A percentile compares a stretch with the other conserved stretches of the same genome.
Evolutionary conservation across 352 stramenopile genomes (phyloP).

Genomic region (Phytopythium mirpurense): DNA sequence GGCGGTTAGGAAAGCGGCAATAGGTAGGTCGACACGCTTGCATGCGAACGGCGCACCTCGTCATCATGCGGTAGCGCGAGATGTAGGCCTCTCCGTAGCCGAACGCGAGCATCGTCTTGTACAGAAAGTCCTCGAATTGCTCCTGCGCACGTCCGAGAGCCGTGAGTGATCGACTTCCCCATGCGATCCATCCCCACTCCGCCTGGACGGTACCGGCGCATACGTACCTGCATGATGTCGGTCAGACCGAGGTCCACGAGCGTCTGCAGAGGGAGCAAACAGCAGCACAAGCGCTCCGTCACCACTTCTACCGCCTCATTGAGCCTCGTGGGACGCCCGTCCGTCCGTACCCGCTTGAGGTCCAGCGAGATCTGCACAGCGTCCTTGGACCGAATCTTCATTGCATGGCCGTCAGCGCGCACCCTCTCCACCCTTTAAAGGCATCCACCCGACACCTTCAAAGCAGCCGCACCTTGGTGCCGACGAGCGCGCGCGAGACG

Average conservation of each 20-base stretch:
- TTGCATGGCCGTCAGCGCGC: neutral
- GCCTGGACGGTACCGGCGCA: too few relatives aligned
- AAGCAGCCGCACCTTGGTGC: constrained; percentile 69
- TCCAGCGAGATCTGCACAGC: constrained; percentile 87
- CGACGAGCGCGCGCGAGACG: constrained; percentile 77
- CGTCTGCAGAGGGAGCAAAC: constrained; percentile 30
- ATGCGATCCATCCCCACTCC: too few relatives aligned
- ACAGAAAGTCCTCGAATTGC: constrained; percentile 88
- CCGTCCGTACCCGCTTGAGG: constrained; percentile 62
- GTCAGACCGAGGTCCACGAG: constrained; percentile 81
- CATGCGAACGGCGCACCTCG: too few relatives aligned
- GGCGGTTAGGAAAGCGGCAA: too few relatives aligned
- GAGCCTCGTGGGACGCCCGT: neutral
- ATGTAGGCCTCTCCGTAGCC: constrained; percentile 84
- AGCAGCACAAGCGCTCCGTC: neutral
- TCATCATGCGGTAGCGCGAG: constrained; percentile 86
- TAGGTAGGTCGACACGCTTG: too few relatives aligned
- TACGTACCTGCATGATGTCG: constrained; percentile 74
- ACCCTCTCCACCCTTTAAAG: too few relatives aligned
- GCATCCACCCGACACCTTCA: too few relatives aligned
- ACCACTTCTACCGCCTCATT: too few relatives aligned
- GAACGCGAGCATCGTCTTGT: constrained; percentile 88
- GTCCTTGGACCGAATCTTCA: constrained; percentile 77
- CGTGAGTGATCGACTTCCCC: too few relatives aligned
- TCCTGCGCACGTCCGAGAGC: constrained; percentile 27